Base-by-base conservation (phyloP, 495 filamentous ascomycete species). In the Tuber magnatum region DNA sequence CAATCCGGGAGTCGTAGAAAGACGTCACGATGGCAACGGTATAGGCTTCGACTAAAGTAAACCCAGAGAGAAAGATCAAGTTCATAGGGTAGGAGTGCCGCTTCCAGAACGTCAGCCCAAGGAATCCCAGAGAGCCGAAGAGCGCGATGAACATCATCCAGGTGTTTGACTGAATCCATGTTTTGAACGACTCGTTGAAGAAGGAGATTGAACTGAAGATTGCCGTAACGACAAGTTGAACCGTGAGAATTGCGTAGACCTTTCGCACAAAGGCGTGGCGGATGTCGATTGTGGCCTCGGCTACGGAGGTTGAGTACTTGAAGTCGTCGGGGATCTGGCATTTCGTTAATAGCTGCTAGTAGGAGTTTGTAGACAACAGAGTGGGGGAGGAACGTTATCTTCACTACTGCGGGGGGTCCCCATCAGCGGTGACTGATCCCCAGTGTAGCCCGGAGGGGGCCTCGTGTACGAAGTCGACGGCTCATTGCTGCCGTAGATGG, bases 191-290 rank as follows among this genome's bases (percentile, higher is more conserved):
- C 1, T 84, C 79, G 87, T 88, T 94, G 85, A 91, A 92, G 88
- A 97, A 97, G 79, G 92, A 91, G 81, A 98, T 83, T 56, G 91
- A 90, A 86, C 90, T 92, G 78, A 98, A 87, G 79, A 89, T 86
- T 42, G 91, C 91, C 2, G 95, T 99, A 76, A 90, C 89, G 80
- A 97, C 85, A 38, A 99, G 90, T 80, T 99, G 96, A 42, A 92
- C 92, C 20, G 96, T 92, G 69, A 94, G 84, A 81, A 94, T 94
- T 35, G 91, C 86, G 84, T 94, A 94, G 74, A 93, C 92, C 85
- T 99, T 99, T 82, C 95, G 92, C 76, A 99, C 89, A 85, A 99
- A 99, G 86, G 94, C 92, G 90, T 97, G 97, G 76, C 95, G 91
- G 84, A 99, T 97, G 77, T 95, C 93, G 81, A 98, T 86, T 16